Base-by-base conservation (phyloP, 2,329 filamentous ascomycete species). In the Gyromitra esculenta region DNA sequence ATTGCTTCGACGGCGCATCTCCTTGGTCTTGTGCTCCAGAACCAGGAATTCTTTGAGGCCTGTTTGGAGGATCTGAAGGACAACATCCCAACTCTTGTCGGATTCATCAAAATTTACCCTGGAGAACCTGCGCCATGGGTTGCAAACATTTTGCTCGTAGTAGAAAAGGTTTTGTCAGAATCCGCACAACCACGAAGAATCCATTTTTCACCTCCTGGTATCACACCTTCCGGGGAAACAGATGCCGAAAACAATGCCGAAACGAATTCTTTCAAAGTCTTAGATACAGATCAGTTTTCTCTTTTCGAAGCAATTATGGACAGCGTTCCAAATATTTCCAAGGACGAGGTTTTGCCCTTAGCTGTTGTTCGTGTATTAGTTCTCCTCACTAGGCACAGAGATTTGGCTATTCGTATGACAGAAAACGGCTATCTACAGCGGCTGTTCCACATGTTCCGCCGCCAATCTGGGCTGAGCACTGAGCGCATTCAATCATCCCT, bases 371-470 rank as follows among this genome's bases (percentile, higher is more conserved):
- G 96, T 52, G 89, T 97, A 11, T 85, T 99, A 43, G 92, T 97
- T 39, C 94, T 97, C 77, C 86, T 99, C 39, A 97, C 96, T 0
- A 89, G 96, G 25, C 89, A 89, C 76, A 91, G 93, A 65, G 86
- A 89, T 13, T 87, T 96, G 77, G 94, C 96, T 1, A 88, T 89
- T 79, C 86, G 88, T 57, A 87, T 98, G 60, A 92, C 93, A 4
- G 92, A 97, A 82, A 97, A 94, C 85, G 92, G 91, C 82, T 96
- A 97, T 80, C 87, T 99, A 63, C 92, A 96, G 82, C 89, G 93
- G 37, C 86, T 99, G 25, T 98, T 99, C 83, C 89, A 97, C 66
- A 97, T 98, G 92, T 90, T 95, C 73, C 97, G 96, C 83, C 95
- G 98, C 83, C 88, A 98, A 75, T 91, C 93, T 21, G 92, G 92